These are phyloP conservation scores for Saturnispora galanensis DNA, from an alignment of 805 yeast genomes.

Conservation along the genomic window DNA sequence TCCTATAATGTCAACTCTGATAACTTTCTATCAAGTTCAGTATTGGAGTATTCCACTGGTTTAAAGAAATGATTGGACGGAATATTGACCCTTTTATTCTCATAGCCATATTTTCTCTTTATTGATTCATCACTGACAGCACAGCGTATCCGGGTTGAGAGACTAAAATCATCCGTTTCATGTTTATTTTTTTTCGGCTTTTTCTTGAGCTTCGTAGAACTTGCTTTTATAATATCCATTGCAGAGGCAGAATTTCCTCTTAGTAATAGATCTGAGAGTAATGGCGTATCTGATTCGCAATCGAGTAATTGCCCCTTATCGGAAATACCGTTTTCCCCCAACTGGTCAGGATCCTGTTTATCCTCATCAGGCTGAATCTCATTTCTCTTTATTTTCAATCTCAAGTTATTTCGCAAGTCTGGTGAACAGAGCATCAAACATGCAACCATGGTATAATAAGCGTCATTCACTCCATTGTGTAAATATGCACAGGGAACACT, in stretches of 20 bases:
- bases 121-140: constrained; percentile 14
- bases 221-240: constrained; percentile 4
- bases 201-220: not conserved
- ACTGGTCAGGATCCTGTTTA: no score
- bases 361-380: not conserved
- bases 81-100: constrained; percentile 1
- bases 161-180: not conserved
- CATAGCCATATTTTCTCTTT: constrained; percentile 3
- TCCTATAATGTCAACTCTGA: constrained; percentile 8
- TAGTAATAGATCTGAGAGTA: no score
- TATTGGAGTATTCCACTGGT: constrained; percentile 8
- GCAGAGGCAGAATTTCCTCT: not conserved
- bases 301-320: no score
- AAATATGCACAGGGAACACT: constrained; percentile 22
- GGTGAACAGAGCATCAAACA: constrained; percentile 22
- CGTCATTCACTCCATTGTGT: constrained; percentile 27
- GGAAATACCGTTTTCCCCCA: no score
- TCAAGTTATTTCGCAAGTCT: constrained; percentile 18
- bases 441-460: constrained; percentile 23
- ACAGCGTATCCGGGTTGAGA: constrained; percentile 11
- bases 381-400: not conserved
- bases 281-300: no score
- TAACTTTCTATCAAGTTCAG: constrained; percentile 6
- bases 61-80: constrained; percentile 13
- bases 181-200: constrained; percentile 7